Base-by-base conservation (phyloP, 2,329 filamentous ascomycete species). In the Fusarium nematophilum region DNA sequence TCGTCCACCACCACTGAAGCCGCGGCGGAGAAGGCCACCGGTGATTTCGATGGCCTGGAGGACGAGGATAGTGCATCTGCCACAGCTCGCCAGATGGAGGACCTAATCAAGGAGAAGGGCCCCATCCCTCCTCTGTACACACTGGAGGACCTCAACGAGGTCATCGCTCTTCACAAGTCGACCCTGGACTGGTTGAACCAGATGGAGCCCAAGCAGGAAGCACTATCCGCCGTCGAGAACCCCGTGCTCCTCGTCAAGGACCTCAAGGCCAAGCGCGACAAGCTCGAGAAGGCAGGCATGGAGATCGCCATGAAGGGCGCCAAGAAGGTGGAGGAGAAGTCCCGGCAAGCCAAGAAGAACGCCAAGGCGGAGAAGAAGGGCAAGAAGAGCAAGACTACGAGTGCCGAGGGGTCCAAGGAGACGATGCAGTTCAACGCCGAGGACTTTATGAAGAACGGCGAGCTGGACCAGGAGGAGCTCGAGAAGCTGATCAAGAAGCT, bases 231-330 rank as follows among this genome's bases (percentile, higher is more conserved):
- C 2, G 87, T 87, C 3, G 91, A 92, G 9, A 88, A 98, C 64
- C 91, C 92, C 0, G 88, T 88, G 6, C 81, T 97, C 8, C 83
- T 89, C 1, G 79, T 87, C 63, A 88, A 89, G 70, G 93, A 97
- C 23, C 75, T 97, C 25, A 79, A 86, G 53, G 81, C 80, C 18
- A 90, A 89, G 75, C 83, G 87, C 13, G 86, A 88, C 67, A 86
- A 90, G 72, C 82, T 98, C 6, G 86, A 90, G 72, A 87, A 90
- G 71, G 85, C 83, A 5, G 85, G 86, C 66, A 83, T 89, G 72
- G 86, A 92, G 18, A 81, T 93, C 42, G 83, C 92, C 49, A 85
- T 89, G 79, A 90, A 87, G 79, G 85, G 85, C 51, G 85, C 90
- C 67, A 83, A 80, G 65, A 81, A 82, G 66, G 82, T 83, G 47